Percentiles rank a stretch among this genome's conserved stretches.
phyloP scores from a whole-genome alignment of 805 yeast species.

The Cyberlindnera lachancei region DNA sequence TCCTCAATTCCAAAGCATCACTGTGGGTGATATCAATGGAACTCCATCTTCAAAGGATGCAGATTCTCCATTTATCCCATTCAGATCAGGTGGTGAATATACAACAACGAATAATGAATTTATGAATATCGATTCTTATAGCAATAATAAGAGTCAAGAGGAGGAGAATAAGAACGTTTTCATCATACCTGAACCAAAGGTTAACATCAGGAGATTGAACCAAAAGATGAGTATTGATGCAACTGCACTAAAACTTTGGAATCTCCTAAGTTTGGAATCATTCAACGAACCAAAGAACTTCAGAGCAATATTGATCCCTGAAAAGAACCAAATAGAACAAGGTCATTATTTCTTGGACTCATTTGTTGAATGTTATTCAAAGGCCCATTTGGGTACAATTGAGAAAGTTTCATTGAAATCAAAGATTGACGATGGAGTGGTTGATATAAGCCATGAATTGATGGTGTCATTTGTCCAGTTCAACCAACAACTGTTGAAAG shows the following conservation, averaged over 20 bases:
- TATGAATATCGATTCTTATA: constrained; percentile 2
- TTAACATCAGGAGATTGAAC: constrained; percentile 29
- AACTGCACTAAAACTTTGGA: constrained; percentile 48
- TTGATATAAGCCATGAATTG: constrained; percentile 3
- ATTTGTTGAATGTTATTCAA: constrained; percentile 37
- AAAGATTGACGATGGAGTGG: constrained; percentile 15
- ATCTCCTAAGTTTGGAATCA: constrained; percentile 49
- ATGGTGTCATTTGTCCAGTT: constrained; percentile 2
- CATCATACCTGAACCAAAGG: constrained; percentile 27
- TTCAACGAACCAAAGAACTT: constrained; percentile 41
- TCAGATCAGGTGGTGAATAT: constrained; percentile 12
- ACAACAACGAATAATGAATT: constrained; percentile 1
- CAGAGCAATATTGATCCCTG: constrained; percentile 39
- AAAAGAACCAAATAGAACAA: constrained; percentile 24
- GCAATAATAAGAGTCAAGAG: not conserved
- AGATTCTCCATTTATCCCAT: constrained; percentile 16
- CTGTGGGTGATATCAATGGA: constrained; percentile 17
- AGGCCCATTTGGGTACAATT: constrained; percentile 40
- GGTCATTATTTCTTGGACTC: constrained; percentile 31
- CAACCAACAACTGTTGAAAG: constrained; percentile 3
- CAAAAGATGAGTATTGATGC: constrained; percentile 38
- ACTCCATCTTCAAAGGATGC: not conserved
- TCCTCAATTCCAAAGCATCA: constrained; percentile 18
- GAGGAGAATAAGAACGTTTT: constrained; percentile 20
- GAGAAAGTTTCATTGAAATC: constrained; percentile 24